phyloP scores from a whole-genome alignment of 257 asterid species.

The Solanum commersonii region DNA sequence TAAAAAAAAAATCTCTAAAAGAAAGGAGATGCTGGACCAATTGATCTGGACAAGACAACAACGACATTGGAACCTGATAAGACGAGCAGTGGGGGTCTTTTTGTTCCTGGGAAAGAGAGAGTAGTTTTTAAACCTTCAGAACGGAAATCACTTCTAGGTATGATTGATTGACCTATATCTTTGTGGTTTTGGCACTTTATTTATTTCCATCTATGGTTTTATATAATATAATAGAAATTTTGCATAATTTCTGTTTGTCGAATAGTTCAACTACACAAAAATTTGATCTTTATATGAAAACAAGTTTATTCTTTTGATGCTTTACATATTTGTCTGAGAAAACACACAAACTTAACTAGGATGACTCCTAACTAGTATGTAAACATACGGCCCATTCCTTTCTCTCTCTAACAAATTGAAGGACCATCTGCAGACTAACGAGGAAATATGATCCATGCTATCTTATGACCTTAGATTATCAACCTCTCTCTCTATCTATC shows the following conservation, averaged over 20 bases:
- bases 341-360: not conserved
- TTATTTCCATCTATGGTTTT: not conserved
- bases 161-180: not conserved
- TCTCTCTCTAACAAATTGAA: not conserved
- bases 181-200: not conserved
- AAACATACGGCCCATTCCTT: not conserved
- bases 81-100: slow-evolving; percentile 48
- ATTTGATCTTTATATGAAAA: not conserved
- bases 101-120: slow-evolving; percentile 53
- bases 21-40: slow-evolving; percentile 10
- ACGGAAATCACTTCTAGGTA: slow-evolving; percentile 72
- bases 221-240: not conserved
- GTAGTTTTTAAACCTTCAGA: slow-evolving; percentile 53
- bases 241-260: not conserved
- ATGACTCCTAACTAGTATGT: not conserved
- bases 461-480: not conserved
- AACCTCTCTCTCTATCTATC: not conserved
- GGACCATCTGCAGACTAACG: not conserved
- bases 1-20: not conserved
- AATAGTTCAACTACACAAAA: not conserved
- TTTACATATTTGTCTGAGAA: not conserved
- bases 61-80: slow-evolving; percentile 59
- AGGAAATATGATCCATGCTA: not conserved
- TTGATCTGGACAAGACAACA: slow-evolving; percentile 38
- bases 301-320: not conserved